Percentiles rank a stretch among this genome's conserved stretches.
These are phyloP conservation scores for Aspergillus sp. DNA, from an alignment of 2,329 filamentous ascomycete genomes.

Conservation along the genomic window DNA sequence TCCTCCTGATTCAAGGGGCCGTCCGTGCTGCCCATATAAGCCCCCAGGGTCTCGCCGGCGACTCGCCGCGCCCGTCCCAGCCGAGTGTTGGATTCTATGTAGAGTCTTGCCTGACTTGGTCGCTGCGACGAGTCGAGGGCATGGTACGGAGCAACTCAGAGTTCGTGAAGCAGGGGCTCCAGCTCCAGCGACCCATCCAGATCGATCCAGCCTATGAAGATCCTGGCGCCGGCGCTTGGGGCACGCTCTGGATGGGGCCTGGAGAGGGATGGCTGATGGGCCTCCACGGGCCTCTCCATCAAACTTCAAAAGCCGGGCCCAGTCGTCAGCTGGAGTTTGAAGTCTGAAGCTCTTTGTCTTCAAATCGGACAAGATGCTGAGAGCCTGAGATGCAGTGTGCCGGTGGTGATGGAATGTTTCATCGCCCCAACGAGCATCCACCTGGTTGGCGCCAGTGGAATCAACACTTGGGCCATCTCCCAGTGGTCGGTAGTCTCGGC, in stretches of 20 bases:
- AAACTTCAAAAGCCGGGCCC: background rate
- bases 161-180: conserved; percentile 9
- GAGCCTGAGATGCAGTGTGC: background rate
- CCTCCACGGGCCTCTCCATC: background rate
- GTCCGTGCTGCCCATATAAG: background rate
- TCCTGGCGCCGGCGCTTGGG: conserved; percentile 13
- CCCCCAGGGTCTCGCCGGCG: background rate
- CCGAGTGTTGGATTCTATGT: background rate
- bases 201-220: conserved; percentile 16
- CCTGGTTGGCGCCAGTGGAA: conserved; percentile 18
- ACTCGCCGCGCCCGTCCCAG: background rate
- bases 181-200: conserved; percentile 13
- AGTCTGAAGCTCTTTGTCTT: background rate
- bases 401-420: background rate
- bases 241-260: conserved; percentile 1
- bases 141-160: no score
- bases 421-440: background rate
- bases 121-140: no score
- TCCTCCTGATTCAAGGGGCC: background rate
- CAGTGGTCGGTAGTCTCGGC: conserved; percentile 13
- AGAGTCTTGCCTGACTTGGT: no score
- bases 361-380: background rate
- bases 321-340: background rate
- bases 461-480: background rate
- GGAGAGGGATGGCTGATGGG: background rate